Conservation (phyloP, 805 yeast genomes). For the Sugiyamaella floridensis region DNA sequence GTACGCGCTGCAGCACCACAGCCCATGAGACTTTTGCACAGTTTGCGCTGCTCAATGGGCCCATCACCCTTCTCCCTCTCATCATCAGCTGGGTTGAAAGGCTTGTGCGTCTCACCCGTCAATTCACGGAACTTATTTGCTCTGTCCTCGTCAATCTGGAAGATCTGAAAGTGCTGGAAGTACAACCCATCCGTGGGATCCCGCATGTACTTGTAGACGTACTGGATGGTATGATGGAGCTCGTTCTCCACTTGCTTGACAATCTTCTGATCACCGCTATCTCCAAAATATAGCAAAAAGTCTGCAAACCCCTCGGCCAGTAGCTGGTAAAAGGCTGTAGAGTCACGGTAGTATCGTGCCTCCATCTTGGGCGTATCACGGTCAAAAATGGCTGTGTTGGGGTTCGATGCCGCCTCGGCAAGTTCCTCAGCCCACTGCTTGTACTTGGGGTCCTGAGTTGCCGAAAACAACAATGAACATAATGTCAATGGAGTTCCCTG, state of each 20-base stretch:
- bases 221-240: slow-evolving; percentile 47
- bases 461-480: slow-evolving; percentile 41
- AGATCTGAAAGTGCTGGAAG: slow-evolving; percentile 53
- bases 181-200: slow-evolving; percentile 56
- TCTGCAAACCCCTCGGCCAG: slow-evolving; percentile 64
- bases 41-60: slow-evolving; percentile 30
- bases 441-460: slow-evolving; percentile 49
- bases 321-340: slow-evolving; percentile 56
- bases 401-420: slow-evolving; percentile 54
- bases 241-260: slow-evolving; percentile 33
- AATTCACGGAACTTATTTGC: slow-evolving; percentile 45
- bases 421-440: slow-evolving; percentile 28
- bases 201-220: slow-evolving; percentile 49
- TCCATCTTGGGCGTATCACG: slow-evolving; percentile 49
- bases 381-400: slow-evolving; percentile 51
- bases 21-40: slow-evolving; percentile 52
- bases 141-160: slow-evolving; percentile 43
- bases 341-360: slow-evolving; percentile 58
- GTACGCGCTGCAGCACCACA: slow-evolving; percentile 62
- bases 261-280: slow-evolving; percentile 32
- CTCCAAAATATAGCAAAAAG: slow-evolving; percentile 46
- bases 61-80: slow-evolving; percentile 45
- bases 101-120: slow-evolving; percentile 47
- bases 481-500: slow-evolving; percentile 59
- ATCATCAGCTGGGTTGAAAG: slow-evolving; percentile 42